Conservation (phyloP, 2,329 filamentous ascomycete genomes). For the Aspergillus vadensis region DNA sequence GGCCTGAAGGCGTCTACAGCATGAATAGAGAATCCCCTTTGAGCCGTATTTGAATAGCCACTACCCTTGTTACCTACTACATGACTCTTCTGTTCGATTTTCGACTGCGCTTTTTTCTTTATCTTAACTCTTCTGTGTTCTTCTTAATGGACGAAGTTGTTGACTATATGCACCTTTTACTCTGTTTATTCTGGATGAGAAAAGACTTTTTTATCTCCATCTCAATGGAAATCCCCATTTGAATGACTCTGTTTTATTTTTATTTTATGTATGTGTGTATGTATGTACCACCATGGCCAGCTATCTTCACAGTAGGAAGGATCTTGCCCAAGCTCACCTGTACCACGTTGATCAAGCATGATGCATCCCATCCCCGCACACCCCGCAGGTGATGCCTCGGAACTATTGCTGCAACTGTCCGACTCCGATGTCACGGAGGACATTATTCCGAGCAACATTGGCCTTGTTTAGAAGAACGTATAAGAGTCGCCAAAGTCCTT, state of each 20-base stretch:
- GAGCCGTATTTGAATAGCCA: slow-evolving; percentile 33
- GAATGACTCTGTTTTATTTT: neutral
- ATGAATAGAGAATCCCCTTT: slow-evolving; percentile 35
- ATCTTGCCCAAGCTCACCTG: neutral
- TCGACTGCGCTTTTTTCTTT: slow-evolving; percentile 15
- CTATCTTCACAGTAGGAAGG: neutral
- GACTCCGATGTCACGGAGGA: neutral
- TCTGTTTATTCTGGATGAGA: slow-evolving; percentile 31
- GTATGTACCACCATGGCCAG: neutral
- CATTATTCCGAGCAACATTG: too few relatives aligned
- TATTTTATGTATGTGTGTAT: neutral
- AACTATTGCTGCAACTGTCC: neutral
- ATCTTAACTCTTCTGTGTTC: slow-evolving; percentile 16
- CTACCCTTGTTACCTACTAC: slow-evolving; percentile 29
- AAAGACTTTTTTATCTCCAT: slow-evolving; percentile 20
- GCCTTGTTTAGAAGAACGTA: too few relatives aligned
- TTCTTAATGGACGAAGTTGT: slow-evolving; percentile 34
- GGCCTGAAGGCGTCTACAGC: slow-evolving; percentile 73
- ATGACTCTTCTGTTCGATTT: slow-evolving; percentile 26
- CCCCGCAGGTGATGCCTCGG: neutral
- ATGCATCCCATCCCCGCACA: neutral
- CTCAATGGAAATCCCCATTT: slow-evolving; percentile 20
- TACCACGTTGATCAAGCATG: neutral
- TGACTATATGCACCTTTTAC: slow-evolving; percentile 28
- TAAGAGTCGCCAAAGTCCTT: too few relatives aligned